A percentile compares a stretch with the other conserved stretches of the same genome.
phyloP scores from a whole-genome alignment of 371 early-diverging fungal species.

The Mortierella sp. region DNA sequence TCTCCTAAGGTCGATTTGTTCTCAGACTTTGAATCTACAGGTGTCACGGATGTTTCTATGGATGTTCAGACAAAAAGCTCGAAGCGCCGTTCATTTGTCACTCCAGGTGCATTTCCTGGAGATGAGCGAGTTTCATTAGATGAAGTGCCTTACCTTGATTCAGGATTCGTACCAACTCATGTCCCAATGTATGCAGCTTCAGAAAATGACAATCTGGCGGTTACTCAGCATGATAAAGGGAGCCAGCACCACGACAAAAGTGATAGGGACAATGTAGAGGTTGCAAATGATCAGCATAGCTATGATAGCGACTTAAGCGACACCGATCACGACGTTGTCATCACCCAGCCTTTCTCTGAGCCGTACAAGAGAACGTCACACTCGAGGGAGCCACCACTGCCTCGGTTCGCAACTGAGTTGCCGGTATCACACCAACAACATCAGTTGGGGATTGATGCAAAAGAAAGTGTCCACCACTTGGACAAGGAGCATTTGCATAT shows the following conservation, averaged over 20 bases:
- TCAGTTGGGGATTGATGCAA: not conserved
- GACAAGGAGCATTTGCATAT: conserved; percentile 18
- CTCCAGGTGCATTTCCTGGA: conserved; percentile 49
- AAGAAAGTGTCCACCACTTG: not conserved
- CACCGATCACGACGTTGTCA: conserved; percentile 14
- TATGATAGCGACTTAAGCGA: conserved; percentile 19
- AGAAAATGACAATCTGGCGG: conserved; percentile 30
- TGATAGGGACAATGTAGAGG: not conserved
- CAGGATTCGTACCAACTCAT: conserved; percentile 8
- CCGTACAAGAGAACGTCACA: conserved; percentile 24
- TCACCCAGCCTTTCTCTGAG: conserved; percentile 18
- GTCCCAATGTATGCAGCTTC: conserved; percentile 47
- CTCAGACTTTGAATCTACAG: conserved; percentile 36
- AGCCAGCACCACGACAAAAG: not conserved
- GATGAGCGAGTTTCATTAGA: conserved; percentile 19
- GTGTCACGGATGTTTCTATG: not conserved
- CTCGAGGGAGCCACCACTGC: conserved; percentile 18
- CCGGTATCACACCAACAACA: conserved; percentile 10
- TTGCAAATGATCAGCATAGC: not conserved
- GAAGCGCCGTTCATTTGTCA: conserved; percentile 41
- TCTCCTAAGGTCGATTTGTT: conserved; percentile 24
- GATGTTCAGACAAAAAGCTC: conserved; percentile 21
- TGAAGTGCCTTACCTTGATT: conserved; percentile 2
- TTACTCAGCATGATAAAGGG: not conserved
- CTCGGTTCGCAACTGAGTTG: conserved; percentile 19